Evolutionary conservation across 208 protist species (phyloP).

Genomic region (Leishmania turanica): DNA sequence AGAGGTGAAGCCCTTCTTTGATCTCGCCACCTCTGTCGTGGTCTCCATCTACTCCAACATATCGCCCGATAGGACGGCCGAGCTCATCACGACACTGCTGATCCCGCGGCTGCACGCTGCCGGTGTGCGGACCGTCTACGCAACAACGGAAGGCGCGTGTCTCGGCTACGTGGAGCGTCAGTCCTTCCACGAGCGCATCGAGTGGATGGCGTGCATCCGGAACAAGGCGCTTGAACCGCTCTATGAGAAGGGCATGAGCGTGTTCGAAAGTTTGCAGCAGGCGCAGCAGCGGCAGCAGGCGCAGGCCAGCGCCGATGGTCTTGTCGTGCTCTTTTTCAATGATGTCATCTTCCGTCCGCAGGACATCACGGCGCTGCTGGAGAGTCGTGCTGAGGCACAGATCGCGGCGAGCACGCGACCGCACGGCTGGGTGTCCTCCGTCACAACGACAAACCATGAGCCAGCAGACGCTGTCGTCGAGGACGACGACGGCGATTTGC

Average conservation of each 20-base stretch:
- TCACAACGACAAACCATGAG: neutral
- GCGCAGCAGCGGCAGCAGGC: constrained; percentile 3
- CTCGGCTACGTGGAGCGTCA: constrained; percentile 44
- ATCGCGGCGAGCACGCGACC: constrained; percentile 18
- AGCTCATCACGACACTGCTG: constrained; percentile 45
- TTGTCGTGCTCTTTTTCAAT: constrained; percentile 84
- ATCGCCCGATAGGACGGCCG: constrained; percentile 33
- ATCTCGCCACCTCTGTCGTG: constrained; percentile 52
- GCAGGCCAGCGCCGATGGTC: neutral
- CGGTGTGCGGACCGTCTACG: constrained; percentile 51
- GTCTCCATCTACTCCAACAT: constrained; percentile 76
- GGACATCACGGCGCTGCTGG: constrained; percentile 66
- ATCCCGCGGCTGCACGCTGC: constrained; percentile 56
- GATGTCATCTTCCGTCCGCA: constrained; percentile 72
- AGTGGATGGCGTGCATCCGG: constrained; percentile 84
- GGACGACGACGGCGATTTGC: neutral
- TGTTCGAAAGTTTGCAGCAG: constrained; percentile 31
- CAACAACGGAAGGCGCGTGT: constrained; percentile 53
- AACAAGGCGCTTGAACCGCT: constrained; percentile 77
- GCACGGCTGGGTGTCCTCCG: constrained; percentile 31
- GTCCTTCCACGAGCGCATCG: constrained; percentile 60
- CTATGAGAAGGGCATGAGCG: constrained; percentile 51
- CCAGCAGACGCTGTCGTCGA: neutral
- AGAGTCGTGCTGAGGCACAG: constrained; percentile 44
- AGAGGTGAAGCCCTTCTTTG: constrained; percentile 59